These are phyloP conservation scores for Heteromeles arbutifolia DNA, from an alignment of 306 rosid genomes.

Conservation along the genomic window DNA sequence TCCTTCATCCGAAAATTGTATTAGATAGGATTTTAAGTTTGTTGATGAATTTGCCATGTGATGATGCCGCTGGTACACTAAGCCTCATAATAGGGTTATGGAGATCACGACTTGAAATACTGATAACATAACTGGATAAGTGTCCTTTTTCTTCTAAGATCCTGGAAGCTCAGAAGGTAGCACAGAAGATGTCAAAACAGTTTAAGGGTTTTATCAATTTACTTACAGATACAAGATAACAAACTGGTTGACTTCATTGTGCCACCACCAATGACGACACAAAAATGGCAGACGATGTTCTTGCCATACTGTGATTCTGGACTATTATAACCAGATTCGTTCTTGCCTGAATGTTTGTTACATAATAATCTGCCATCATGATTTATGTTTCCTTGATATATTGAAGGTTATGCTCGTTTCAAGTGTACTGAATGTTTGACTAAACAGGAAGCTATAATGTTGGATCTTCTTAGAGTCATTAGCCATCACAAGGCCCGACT, in stretches of 20 bases:
- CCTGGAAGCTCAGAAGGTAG: background rate
- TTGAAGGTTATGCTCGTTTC: conserved; percentile 25
- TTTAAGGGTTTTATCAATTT: background rate
- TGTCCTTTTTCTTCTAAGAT: background rate
- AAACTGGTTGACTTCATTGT: background rate
- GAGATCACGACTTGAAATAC: background rate
- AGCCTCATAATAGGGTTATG: background rate
- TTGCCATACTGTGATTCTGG: background rate
- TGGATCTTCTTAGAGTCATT: conserved; percentile 95
- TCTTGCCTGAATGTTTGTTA: background rate
- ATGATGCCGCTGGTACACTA: background rate
- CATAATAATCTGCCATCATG: background rate
- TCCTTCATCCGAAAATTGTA: background rate
- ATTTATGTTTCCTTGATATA: background rate
- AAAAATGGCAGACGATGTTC: background rate
- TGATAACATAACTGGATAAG: background rate
- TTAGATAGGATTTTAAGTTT: background rate
- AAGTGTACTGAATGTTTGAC: conserved; percentile 5
- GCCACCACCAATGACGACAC: background rate
- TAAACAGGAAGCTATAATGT: conserved; percentile 69
- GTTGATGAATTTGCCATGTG: background rate
- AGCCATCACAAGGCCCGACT: conserved; percentile 94
- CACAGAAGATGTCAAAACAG: background rate
- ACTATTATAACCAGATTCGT: background rate
- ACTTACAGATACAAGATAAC: background rate